These are phyloP conservation scores for Hypoxylon fragiforme DNA, from an alignment of 495 filamentous ascomycete species.

Conservation along the genomic window DNA sequence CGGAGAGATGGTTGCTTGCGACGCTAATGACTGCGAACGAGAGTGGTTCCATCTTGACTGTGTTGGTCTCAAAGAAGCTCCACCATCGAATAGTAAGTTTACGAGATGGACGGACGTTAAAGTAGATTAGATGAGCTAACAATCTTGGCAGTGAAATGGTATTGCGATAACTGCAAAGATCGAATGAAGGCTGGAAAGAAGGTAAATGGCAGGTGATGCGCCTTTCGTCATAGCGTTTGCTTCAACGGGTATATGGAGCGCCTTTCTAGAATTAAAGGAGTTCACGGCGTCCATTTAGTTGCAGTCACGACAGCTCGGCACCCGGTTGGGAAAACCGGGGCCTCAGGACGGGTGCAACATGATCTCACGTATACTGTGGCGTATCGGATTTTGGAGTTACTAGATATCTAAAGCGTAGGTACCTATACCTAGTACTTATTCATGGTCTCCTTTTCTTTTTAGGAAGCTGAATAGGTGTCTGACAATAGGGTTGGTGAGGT, in stretches of 20 bases:
- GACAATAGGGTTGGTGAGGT: neutral
- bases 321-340: slow-evolving; percentile 9
- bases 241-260: slow-evolving; percentile 13
- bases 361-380: slow-evolving; percentile 24
- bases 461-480: slow-evolving; percentile 1
- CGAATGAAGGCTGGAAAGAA: slow-evolving; percentile 58
- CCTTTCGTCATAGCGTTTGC: slow-evolving; percentile 1
- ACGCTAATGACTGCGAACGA: slow-evolving; percentile 78
- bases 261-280: slow-evolving; percentile 15
- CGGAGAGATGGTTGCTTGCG: slow-evolving; percentile 98
- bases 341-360: slow-evolving; percentile 2
- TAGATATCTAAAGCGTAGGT: slow-evolving; percentile 7
- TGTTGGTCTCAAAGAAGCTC: slow-evolving; percentile 84
- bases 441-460: slow-evolving; percentile 11
- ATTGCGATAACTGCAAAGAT: slow-evolving; percentile 84
- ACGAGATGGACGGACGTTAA: neutral
- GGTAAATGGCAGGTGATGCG: slow-evolving; percentile 40
- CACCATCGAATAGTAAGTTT: slow-evolving; percentile 79
- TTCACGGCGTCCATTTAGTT: slow-evolving; percentile 25
- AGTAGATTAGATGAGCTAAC: slow-evolving; percentile 17
- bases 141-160: slow-evolving; percentile 76
- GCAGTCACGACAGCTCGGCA: slow-evolving; percentile 13
- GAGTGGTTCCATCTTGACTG: slow-evolving; percentile 98
- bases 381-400: slow-evolving; percentile 13
- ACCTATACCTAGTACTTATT: too few species aligned